A percentile compares a stretch with the other conserved stretches of the same genome.
Conservation (phyloP, 768 basidiomycete species). For the Agaricus sinodeliciosus region DNA sequence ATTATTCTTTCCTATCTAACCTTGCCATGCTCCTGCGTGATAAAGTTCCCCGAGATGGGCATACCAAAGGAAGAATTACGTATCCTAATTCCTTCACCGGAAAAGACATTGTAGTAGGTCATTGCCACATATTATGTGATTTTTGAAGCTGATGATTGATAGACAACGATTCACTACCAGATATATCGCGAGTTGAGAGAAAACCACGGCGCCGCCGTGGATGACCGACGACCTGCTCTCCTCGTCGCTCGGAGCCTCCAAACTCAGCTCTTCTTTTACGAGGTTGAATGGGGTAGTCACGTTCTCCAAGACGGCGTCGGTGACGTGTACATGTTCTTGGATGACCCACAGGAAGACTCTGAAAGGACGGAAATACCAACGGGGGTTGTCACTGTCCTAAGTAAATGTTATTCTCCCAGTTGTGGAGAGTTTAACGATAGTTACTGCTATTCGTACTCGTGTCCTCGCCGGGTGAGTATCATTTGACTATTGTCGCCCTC, state of each 20-base stretch:
- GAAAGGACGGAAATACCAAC: conserved; percentile 73
- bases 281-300: conserved; percentile 91
- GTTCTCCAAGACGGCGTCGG: conserved; percentile 85
- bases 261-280: conserved; percentile 90
- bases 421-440: conserved; percentile 58
- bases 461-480: conserved; percentile 56
- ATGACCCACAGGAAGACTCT: conserved; percentile 65
- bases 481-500: background rate
- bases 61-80: conserved; percentile 90
- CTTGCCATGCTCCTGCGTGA: conserved; percentile 86
- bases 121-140: background rate
- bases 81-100: conserved; percentile 92
- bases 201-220: conserved; percentile 57
- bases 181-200: conserved; percentile 72
- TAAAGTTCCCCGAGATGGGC: conserved; percentile 79
- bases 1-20: conserved; percentile 82
- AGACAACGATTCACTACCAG: conserved; percentile 84
- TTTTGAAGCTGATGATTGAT: background rate
- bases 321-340: conserved; percentile 92
- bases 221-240: conserved; percentile 76
- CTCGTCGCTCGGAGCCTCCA: conserved; percentile 87
- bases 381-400: conserved; percentile 81
- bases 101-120: conserved; percentile 49
- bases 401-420: conserved; percentile 82
- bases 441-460: conserved; percentile 79